A percentile compares a stretch with the other conserved stretches of the same genome.
Evolutionary conservation across 2,329 filamentous ascomycete species (phyloP).

Genomic region (Pseudogymnoascus sp.): DNA sequence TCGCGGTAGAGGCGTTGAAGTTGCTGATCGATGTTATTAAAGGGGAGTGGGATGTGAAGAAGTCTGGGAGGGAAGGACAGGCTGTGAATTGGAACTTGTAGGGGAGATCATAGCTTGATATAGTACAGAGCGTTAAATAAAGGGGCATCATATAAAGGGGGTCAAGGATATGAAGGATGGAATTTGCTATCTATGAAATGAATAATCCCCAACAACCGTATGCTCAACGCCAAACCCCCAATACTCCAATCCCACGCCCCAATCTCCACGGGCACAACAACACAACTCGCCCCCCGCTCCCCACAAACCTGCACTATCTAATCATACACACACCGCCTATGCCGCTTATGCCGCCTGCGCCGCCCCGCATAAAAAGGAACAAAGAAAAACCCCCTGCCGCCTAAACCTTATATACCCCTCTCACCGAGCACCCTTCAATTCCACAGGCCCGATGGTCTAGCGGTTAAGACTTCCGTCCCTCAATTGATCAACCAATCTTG

Average conservation of each 20-base stretch:
- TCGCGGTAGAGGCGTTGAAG: constrained; percentile 51
- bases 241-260: background rate
- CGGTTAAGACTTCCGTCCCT: background rate
- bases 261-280: background rate
- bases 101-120: background rate
- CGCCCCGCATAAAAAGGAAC: background rate
- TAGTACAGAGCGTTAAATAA: background rate
- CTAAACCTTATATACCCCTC: background rate
- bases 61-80: background rate
- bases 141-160: background rate
- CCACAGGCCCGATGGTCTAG: background rate
- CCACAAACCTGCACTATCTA: background rate
- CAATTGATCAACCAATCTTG: background rate
- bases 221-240: background rate
- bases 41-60: constrained; percentile 19
- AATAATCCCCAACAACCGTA: background rate
- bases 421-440: background rate
- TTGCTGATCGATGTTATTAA: constrained; percentile 50
- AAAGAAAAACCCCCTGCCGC: background rate
- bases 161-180: background rate
- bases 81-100: constrained; percentile 1
- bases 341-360: background rate
- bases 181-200: background rate
- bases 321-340: background rate
- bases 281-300: background rate